These are phyloP conservation scores for Xerocomus potaroensis DNA, from an alignment of 768 basidiomycete genomes.

Conservation along the genomic window DNA sequence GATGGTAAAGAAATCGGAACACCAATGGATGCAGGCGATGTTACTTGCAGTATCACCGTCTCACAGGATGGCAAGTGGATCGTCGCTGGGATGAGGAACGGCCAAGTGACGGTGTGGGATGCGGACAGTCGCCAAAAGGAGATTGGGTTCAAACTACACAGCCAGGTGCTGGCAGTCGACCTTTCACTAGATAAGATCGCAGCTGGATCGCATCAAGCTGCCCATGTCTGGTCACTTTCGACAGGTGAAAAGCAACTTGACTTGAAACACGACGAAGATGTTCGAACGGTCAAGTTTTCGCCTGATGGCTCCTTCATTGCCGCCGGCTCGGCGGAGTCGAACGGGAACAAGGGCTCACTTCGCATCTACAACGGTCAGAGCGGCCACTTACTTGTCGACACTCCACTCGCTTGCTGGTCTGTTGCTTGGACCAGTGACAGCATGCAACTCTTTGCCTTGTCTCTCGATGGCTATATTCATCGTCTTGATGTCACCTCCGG, in stretches of 20 bases:
- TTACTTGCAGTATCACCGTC: too few relatives aligned
- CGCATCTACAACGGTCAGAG: background rate
- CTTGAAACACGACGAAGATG: background rate
- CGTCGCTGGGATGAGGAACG: background rate
- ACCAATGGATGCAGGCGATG: too few relatives aligned
- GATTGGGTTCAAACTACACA: background rate
- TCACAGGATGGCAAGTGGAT: background rate
- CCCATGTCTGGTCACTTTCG: background rate
- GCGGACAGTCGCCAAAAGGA: background rate
- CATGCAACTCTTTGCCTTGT: background rate
- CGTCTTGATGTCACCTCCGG: background rate
- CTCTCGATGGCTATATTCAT: background rate
- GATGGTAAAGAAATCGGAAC: too few relatives aligned
- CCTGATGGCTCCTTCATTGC: background rate
- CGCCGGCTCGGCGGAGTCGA: background rate
- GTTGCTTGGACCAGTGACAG: background rate
- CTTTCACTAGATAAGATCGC: background rate
- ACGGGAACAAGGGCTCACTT: too few relatives aligned
- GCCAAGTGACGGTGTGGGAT: background rate
- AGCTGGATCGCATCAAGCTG: background rate
- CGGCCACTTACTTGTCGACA: background rate
- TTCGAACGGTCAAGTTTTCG: background rate
- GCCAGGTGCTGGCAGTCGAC: background rate
- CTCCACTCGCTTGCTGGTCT: background rate
- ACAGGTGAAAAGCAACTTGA: background rate